These are phyloP conservation scores for Perkinsus olseni DNA, from an alignment of 169 alveolate genomes.

Conservation along the genomic window DNA sequence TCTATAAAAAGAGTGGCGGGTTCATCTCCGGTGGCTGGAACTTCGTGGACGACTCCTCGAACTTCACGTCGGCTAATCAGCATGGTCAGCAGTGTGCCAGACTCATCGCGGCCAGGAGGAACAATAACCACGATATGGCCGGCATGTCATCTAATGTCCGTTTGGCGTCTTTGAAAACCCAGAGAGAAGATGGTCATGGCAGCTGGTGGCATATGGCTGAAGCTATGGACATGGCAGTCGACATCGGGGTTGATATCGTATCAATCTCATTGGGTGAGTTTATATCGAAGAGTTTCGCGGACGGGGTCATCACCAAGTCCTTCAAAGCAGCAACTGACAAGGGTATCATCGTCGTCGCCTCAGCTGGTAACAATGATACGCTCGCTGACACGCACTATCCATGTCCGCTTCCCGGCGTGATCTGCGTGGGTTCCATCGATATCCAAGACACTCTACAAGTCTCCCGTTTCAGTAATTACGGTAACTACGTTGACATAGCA, in stretches of 20 bases:
- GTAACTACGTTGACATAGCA: too few relatives aligned
- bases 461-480: too few relatives aligned
- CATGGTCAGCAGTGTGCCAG: not conserved
- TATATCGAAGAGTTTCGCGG: too few relatives aligned
- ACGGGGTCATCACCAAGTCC: too few relatives aligned
- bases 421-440: too few relatives aligned
- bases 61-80: not conserved
- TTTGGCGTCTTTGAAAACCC: not conserved
- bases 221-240: not conserved
- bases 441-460: too few relatives aligned
- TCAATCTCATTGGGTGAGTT: not conserved
- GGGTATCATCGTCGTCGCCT: too few relatives aligned
- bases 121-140: not conserved
- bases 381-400: too few relatives aligned
- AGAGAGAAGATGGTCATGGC: not conserved
- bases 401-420: too few relatives aligned
- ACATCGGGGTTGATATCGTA: not conserved
- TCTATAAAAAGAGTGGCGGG: not conserved
- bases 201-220: not conserved
- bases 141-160: not conserved
- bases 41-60: not conserved
- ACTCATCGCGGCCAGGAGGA: not conserved
- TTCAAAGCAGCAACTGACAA: too few relatives aligned
- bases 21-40: not conserved
- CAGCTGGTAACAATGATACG: too few relatives aligned